Conservation (phyloP, 306 rosid species). For the Quercus aquifolioides region DNA sequence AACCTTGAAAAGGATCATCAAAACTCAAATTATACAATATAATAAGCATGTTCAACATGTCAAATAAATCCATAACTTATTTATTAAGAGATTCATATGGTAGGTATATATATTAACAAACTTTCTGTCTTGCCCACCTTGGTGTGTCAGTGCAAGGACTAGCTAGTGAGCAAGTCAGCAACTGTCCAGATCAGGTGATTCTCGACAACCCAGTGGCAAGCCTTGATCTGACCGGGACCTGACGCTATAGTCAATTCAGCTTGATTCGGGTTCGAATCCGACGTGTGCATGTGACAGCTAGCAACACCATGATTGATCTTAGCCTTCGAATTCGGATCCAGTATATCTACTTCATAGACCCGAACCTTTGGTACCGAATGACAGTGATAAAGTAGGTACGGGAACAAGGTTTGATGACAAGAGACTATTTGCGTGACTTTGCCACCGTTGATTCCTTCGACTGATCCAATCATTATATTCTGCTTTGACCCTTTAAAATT, state of each 20-base stretch:
- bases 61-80: too few relatives aligned
- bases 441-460: conserved; percentile 47
- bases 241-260: conserved; percentile 76
- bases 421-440: conserved; percentile 79
- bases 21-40: too few relatives aligned
- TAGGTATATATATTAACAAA: too few relatives aligned
- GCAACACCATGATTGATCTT: conserved; percentile 83
- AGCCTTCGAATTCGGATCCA: conserved; percentile 52
- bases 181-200: conserved; percentile 86
- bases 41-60: too few relatives aligned
- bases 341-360: conserved; percentile 78
- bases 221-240: conserved; percentile 60
- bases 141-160: not conserved
- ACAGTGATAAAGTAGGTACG: conserved; percentile 60
- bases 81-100: not conserved
- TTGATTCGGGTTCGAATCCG: conserved; percentile 80
- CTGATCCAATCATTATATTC: too few relatives aligned
- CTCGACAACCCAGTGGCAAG: conserved; percentile 54
- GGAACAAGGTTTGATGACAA: conserved; percentile 93
- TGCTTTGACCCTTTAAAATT: too few relatives aligned
- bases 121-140: not conserved
- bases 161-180: conserved; percentile 40
- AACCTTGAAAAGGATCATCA: too few relatives aligned
- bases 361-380: conserved; percentile 56
- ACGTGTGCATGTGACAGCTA: conserved; percentile 88